Evolutionary conservation across 495 filamentous ascomycete genomes (phyloP).

Genomic region (Hypomontagnella submonticulosa): DNA sequence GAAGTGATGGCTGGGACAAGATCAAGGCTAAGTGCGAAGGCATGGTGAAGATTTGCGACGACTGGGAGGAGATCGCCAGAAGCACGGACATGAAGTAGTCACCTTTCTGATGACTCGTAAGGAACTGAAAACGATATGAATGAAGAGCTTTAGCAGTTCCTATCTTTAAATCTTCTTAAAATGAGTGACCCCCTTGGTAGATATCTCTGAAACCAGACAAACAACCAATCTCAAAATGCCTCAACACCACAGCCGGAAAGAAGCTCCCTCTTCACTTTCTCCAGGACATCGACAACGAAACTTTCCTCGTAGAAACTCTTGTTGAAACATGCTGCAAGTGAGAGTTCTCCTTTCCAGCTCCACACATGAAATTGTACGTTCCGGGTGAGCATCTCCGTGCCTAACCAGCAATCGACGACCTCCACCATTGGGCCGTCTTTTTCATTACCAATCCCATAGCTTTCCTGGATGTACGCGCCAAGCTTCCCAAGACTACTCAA

Average conservation of each 20-base stretch:
- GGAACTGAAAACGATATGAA: too few species aligned
- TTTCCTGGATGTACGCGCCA: constrained; percentile 24
- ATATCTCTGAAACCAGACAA: too few species aligned
- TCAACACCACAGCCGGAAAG: constrained; percentile 3
- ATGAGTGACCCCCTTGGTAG: too few species aligned
- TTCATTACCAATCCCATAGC: constrained; percentile 6
- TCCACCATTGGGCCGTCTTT: constrained; percentile 10
- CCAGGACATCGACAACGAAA: constrained; percentile 34
- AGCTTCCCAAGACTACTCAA: constrained; percentile 44
- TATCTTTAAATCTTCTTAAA: too few species aligned
- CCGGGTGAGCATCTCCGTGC: constrained; percentile 32
- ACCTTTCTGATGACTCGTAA: too few species aligned
- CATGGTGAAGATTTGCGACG: constrained; percentile 40
- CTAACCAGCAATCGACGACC: constrained; percentile 45
- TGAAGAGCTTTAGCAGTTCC: too few species aligned
- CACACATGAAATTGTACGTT: constrained; percentile 39
- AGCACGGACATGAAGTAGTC: constrained; percentile 35
- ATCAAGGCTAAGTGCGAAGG: constrained; percentile 48
- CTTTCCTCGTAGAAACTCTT: constrained; percentile 43
- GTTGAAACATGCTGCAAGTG: constrained; percentile 40
- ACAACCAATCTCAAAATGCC: neutral
- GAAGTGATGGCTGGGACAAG: constrained; percentile 54
- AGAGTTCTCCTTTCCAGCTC: constrained; percentile 36
- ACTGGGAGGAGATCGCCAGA: constrained; percentile 33
- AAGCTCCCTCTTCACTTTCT: constrained; percentile 24